Evolutionary conservation across 345 rosid species (phyloP).

Genomic region (Microthlaspi erraticum): DNA sequence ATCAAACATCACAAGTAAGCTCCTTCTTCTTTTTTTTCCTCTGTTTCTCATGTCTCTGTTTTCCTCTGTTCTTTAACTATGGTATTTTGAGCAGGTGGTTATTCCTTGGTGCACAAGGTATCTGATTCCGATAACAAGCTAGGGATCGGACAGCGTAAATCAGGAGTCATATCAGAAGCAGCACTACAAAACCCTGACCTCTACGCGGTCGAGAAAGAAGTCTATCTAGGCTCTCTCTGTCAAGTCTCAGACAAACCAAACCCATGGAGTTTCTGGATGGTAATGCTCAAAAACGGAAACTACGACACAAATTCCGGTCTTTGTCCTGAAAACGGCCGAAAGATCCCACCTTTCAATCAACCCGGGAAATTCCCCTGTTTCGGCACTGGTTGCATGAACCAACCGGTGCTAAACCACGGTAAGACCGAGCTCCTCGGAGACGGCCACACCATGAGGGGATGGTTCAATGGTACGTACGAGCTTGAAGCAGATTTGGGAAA

Average conservation of each 20-base stretch:
- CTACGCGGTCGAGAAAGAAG: conserved; percentile 76
- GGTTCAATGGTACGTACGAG: conserved; percentile 82
- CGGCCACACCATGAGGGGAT: conserved; percentile 64
- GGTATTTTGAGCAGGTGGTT: conserved; percentile 51
- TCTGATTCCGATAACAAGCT: conserved; percentile 66
- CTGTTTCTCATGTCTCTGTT: no score
- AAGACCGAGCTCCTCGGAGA: conserved; percentile 53
- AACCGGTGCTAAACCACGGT: conserved; percentile 63
- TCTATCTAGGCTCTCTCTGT: conserved; percentile 70
- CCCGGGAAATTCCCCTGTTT: conserved; percentile 73
- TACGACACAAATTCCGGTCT: conserved; percentile 62
- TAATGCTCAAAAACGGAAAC: conserved; percentile 93
- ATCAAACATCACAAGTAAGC: conserved; percentile 20
- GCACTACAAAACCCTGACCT: conserved; percentile 54
- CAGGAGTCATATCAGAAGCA: conserved; percentile 44
- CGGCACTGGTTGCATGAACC: conserved; percentile 86
- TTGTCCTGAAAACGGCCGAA: conserved; percentile 74
- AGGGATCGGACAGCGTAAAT: conserved; percentile 52
- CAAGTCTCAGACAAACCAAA: conserved; percentile 61
- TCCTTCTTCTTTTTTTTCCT: not conserved
- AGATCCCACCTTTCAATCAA: conserved; percentile 49
- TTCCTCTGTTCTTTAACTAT: conserved; percentile 8
- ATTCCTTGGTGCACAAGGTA: conserved; percentile 62
- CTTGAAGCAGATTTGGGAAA: conserved; percentile 44
- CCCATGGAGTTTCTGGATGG: conserved; percentile 93